Base-by-base conservation (phyloP, 2,329 filamentous ascomycete species). In the Pseudogymnoascus sp. region DNA sequence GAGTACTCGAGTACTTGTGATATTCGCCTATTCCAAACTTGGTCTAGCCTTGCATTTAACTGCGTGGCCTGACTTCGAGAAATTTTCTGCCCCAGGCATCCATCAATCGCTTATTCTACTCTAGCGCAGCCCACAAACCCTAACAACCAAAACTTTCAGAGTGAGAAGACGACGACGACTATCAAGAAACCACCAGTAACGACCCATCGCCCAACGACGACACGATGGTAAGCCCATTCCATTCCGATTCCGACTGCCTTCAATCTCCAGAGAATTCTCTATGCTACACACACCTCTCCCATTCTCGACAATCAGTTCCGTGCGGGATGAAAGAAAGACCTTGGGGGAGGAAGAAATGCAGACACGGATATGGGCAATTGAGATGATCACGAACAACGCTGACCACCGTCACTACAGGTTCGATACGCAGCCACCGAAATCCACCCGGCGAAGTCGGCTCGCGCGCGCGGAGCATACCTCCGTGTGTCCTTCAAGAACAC, bases 401-500 rank as follows among this genome's bases (percentile, higher is more conserved):
- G 58, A 59, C 58, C 48, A 59, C 18, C 37, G 58, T 59, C 58
- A 15, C 52, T 35, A 61, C 60, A 95, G 92, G 91, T 96, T 85
- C 91, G 92, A 81, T 97, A 97, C 92, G 91, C 91, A 81, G 89
- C 89, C 78, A 90, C 87, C 76, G 85, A 92, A 78, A 93, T 95
- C 78, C 83, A 88, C 74, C 82, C 87, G 79, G 85, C 87, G 73
- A 97, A 96, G 87, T 96, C 90, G 82, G 94, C 94, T 80, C 91
- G 93, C 84, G 89, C 93, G 77, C 92, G 94, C 82, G 94, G 95
- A 81, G 92, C 92, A 79, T 99, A 97, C 86, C 90, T 99, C 75
- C 92, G 94, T 78, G 93, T 97, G 74, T 96, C 90, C 74, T 99
- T 97, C 90, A 99, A 99, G 89, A 99, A 99, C 88, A 99, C 94